Evolutionary conservation across 2,329 filamentous ascomycete species (phyloP), one percentile per base, ranked within the genome.

Genomic region (Bertia moriformis): DNA sequence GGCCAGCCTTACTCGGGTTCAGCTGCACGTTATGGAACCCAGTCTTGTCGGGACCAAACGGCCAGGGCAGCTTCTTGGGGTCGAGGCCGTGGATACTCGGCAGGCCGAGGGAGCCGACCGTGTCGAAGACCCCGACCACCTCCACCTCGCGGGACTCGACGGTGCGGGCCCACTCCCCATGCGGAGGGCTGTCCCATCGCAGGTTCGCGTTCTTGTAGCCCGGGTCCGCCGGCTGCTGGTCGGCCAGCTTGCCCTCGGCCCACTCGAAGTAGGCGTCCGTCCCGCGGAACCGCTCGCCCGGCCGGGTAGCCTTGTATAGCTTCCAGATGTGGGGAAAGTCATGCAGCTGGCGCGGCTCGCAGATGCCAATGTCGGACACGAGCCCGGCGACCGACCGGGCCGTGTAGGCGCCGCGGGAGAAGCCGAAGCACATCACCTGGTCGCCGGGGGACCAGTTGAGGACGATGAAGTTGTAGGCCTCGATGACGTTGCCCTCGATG

Each of bases 341-440:
- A 15, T 35, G 7, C 10, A 35, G 12, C 10, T 18, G 12, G 14
- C 37, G 18, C 14, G 10, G 10, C 7, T 22, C 5, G 37, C 18
- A 20, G 33, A 51, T 39, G 15, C 48, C 48, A 13, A 51, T 43
- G 14, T 49, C 48, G 1, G 39, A 44, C 22, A 62, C 48, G 32
- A 62, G 53, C 38, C 61, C 59, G 3, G 59, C 59, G 2, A 57
- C 51, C 0, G 59, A 55, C 4, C 59, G 55, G 17, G 58, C 59
- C 2, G 59, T 62, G 44, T 60, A 62, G 4, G 59, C 58, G 3
- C 59, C 59, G 2, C 59, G 47, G 2, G 58, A 61, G 45, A 61
- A 62, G 4, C 59, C 59, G 5, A 59, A 48, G 22, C 59, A 50
- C 24, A 59, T 48, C 18, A 62, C 55, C 35, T 49, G 45, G 41